phyloP scores from a whole-genome alignment of 345 rosid genomes.

The Citrus sinensis region DNA sequence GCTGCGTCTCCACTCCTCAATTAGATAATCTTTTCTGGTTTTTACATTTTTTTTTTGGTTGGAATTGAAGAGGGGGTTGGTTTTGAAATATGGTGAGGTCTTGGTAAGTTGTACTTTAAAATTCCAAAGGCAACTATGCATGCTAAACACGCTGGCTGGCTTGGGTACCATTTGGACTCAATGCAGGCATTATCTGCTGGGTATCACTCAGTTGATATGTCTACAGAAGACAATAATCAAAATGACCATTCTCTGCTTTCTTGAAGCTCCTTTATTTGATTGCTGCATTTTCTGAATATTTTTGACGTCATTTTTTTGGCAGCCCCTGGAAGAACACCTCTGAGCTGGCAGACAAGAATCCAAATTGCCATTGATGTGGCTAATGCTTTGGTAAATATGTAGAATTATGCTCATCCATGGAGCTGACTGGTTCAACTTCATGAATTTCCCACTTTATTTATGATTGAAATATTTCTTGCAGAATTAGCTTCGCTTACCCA shows the following conservation, averaged over 20 bases:
- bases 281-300: constrained; percentile 6
- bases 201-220: not conserved
- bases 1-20: constrained; percentile 28
- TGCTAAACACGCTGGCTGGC: not conserved
- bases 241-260: not conserved
- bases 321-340: constrained; percentile 57
- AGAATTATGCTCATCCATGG: not conserved
- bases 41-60: not conserved
- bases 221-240: not conserved
- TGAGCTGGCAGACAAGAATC: constrained; percentile 85
- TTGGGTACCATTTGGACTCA: not conserved
- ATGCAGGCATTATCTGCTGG: not conserved
- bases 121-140: not conserved
- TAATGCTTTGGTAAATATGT: constrained; percentile 79
- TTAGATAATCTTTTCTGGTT: not conserved
- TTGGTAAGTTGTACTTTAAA: not conserved
- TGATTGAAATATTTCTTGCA: not conserved
- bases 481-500: not conserved
- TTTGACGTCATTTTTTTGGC: constrained; percentile 21
- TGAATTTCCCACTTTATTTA: constrained; percentile 1
- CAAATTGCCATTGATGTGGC: constrained; percentile 92
- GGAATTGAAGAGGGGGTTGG: not conserved
- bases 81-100: not conserved
- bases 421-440: constrained; percentile 7
- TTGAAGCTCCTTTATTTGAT: not conserved